phyloP scores from a whole-genome alignment of 116 monocot genomes.

The Thalassia testudinum region DNA sequence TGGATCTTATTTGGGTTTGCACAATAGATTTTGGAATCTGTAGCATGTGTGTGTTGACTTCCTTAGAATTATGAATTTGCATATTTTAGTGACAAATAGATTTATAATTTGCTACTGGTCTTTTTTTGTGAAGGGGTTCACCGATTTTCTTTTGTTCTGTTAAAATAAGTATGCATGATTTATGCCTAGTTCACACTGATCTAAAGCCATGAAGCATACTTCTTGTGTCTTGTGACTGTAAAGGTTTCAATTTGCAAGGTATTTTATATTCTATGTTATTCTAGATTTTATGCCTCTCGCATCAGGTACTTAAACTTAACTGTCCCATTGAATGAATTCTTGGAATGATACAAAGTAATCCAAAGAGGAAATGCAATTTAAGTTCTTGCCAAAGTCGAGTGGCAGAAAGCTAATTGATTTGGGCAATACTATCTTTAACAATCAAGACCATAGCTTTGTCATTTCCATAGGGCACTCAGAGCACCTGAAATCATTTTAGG shows the following conservation, averaged over 20 bases:
- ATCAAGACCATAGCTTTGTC: slow-evolving; percentile 77
- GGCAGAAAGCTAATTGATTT: slow-evolving; percentile 99
- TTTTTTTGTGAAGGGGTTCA: slow-evolving; percentile 16
- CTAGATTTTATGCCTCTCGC: slow-evolving; percentile 18
- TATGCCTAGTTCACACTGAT: slow-evolving; percentile 96
- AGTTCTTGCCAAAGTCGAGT: slow-evolving; percentile 97
- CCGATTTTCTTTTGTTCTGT: slow-evolving; percentile 18
- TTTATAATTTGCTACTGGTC: slow-evolving; percentile 6
- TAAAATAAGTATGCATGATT: slow-evolving; percentile 96
- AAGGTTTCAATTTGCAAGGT: slow-evolving; percentile 85
- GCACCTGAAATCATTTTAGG: slow-evolving; percentile 99
- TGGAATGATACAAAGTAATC: slow-evolving; percentile 69
- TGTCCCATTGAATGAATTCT: slow-evolving; percentile 37
- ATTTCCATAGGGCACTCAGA: slow-evolving; percentile 96
- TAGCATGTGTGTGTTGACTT: slow-evolving; percentile 75
- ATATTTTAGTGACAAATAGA: slow-evolving; percentile 2
- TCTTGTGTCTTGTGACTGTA: slow-evolving; percentile 76
- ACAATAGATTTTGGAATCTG: slow-evolving; percentile 96
- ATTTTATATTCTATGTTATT: slow-evolving; percentile 24
- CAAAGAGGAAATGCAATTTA: slow-evolving; percentile 67
- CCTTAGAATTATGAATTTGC: not conserved
- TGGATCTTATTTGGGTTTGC: slow-evolving; percentile 96
- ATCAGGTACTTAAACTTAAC: slow-evolving; percentile 25
- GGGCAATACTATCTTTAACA: slow-evolving; percentile 93
- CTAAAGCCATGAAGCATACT: slow-evolving; percentile 99